These are phyloP conservation scores for Citrus glauca DNA, from an alignment of 345 rosid species.

Conservation along the genomic window DNA sequence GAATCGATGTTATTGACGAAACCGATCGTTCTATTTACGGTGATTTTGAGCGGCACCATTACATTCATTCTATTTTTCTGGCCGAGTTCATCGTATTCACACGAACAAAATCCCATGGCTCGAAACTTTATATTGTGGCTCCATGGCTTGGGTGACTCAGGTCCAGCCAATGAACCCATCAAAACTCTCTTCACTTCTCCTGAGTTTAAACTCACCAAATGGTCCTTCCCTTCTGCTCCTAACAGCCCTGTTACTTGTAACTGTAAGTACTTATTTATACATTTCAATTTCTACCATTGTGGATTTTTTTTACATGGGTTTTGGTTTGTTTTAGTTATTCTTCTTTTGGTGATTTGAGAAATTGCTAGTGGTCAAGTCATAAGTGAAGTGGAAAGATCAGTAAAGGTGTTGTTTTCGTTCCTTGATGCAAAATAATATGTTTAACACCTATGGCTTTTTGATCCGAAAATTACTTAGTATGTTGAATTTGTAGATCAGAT, in stretches of 20 bases:
- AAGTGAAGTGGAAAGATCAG: neutral
- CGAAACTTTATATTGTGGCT: conserved; percentile 78
- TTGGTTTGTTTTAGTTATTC: neutral
- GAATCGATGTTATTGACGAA: neutral
- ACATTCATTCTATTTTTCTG: conserved; percentile 30
- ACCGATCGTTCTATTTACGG: conserved; percentile 11
- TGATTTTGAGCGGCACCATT: conserved; percentile 27
- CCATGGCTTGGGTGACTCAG: conserved; percentile 81
- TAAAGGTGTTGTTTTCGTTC: neutral
- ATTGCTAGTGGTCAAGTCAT: neutral
- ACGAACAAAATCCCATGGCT: conserved; percentile 32
- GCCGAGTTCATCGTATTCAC: conserved; percentile 24
- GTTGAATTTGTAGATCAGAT: neutral
- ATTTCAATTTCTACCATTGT: neutral
- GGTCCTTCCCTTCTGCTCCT: conserved; percentile 92
- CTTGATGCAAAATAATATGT: neutral
- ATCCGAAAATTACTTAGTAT: neutral
- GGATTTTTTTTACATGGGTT: neutral
- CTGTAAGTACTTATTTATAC: conserved; percentile 25
- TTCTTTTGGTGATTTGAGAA: neutral
- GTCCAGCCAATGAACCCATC: conserved; percentile 90
- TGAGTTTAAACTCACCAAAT: conserved; percentile 52
- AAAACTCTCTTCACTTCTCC: conserved; percentile 59
- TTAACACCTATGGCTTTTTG: neutral
- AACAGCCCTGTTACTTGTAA: conserved; percentile 67